Evolutionary conservation across 805 yeast species (phyloP).

Genomic region (Schwanniomyces pseudopolymorphus): DNA sequence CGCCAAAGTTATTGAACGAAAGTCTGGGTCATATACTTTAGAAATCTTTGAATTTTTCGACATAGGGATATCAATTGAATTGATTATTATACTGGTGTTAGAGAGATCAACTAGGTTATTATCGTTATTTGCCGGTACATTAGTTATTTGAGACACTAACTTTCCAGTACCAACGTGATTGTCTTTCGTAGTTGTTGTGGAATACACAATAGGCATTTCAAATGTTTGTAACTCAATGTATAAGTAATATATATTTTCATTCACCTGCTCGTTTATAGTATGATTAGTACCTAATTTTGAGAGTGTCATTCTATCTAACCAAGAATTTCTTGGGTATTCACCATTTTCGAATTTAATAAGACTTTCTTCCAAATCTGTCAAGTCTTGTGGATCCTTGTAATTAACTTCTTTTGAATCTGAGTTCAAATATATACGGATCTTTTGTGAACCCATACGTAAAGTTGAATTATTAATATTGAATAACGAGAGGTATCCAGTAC

Average conservation of each 20-base stretch:
- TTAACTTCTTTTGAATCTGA: conserved; percentile 17
- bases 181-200: conserved; percentile 27
- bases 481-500: conserved; percentile 56
- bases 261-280: not conserved
- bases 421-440: conserved; percentile 29
- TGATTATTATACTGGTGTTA: conserved; percentile 35
- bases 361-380: conserved; percentile 45
- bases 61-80: conserved; percentile 31
- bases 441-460: conserved; percentile 70
- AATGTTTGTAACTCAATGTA: conserved; percentile 44
- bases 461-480: conserved; percentile 57
- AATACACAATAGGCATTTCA: conserved; percentile 42
- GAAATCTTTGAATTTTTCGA: conserved; percentile 4
- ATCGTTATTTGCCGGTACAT: not conserved
- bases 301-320: conserved; percentile 73
- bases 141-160: not conserved
- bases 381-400: conserved; percentile 18
- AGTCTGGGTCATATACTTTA: conserved; percentile 48
- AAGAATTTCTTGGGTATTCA: conserved; percentile 56
- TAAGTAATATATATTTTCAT: conserved; percentile 20
- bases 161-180: not conserved
- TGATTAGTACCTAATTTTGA: conserved; percentile 46
- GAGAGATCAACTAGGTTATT: conserved; percentile 10
- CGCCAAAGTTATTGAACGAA: conserved; percentile 12
- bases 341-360: conserved; percentile 68